These are phyloP conservation scores for Cicer yamashitae DNA, from an alignment of 306 rosid species.

Conservation along the genomic window DNA sequence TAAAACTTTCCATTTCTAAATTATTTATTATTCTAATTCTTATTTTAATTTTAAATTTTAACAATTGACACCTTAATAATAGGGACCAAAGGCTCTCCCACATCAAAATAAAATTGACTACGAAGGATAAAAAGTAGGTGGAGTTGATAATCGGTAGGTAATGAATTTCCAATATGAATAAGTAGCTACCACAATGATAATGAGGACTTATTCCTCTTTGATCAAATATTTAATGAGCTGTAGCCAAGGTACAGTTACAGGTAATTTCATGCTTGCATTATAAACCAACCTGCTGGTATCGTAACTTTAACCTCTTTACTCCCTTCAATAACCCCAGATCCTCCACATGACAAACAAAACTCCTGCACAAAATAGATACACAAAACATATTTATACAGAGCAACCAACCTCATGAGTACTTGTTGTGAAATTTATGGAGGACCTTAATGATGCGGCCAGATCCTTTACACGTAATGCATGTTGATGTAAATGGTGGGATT, in stretches of 20 bases:
- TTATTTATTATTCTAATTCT: constrained; percentile 25
- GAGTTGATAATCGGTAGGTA: constrained; percentile 4
- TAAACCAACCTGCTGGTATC: constrained; percentile 88
- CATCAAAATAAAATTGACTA: constrained; percentile 35
- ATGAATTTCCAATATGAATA: constrained; percentile 38
- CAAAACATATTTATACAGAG: constrained; percentile 32
- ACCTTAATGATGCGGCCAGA: constrained; percentile 81
- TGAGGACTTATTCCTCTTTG: constrained; percentile 4
- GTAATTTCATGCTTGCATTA: constrained; percentile 36
- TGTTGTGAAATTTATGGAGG: constrained; percentile 34
- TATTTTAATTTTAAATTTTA: constrained; percentile 24
- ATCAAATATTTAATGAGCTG: constrained; percentile 29
- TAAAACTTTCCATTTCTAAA: constrained; percentile 35
- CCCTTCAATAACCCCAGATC: constrained; percentile 86
- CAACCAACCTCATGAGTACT: constrained; percentile 35
- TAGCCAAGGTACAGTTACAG: constrained; percentile 33
- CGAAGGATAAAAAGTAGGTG: constrained; percentile 5
- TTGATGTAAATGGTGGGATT: constrained; percentile 90
- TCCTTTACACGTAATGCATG: constrained; percentile 89
- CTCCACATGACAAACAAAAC: constrained; percentile 71
- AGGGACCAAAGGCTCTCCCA: constrained; percentile 14
- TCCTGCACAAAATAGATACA: constrained; percentile 64
- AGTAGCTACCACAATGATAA: constrained; percentile 33
- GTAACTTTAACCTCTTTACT: constrained; percentile 79
- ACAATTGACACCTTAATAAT: constrained; percentile 24